Conservation (phyloP, 441 rosid genomes). For the Dalechampia spathulata region DNA sequence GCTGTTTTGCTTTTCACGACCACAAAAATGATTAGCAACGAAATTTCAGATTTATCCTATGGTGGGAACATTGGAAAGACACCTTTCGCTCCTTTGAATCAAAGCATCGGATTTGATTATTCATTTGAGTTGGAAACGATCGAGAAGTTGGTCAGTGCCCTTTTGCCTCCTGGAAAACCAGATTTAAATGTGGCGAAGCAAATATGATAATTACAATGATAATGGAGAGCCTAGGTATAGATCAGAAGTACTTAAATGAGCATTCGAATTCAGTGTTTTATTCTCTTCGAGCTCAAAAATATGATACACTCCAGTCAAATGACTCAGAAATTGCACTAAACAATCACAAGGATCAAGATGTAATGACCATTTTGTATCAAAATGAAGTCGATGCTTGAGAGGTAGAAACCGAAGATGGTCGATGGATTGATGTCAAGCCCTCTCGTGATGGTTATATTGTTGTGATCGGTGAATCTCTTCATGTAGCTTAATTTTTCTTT, state of each 20-base stretch:
- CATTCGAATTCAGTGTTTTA: constrained; percentile 17
- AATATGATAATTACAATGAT: constrained; percentile 29
- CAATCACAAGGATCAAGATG: constrained; percentile 37
- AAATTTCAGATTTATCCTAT: constrained; percentile 9
- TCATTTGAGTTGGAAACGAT: constrained; percentile 28
- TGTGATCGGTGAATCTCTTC: constrained; percentile 27
- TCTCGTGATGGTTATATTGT: constrained; percentile 13
- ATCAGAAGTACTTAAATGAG: constrained; percentile 18
- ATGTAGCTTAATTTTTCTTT: constrained; percentile 13
- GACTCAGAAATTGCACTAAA: constrained; percentile 17
- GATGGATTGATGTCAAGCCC: constrained; percentile 22
- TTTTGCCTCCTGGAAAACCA: constrained; percentile 59
- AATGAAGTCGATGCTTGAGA: constrained; percentile 37
- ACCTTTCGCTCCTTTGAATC: constrained; percentile 21
- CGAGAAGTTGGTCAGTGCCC: constrained; percentile 19
- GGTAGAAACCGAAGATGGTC: constrained; percentile 22
- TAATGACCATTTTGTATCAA: constrained; percentile 29
- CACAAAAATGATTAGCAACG: constrained; percentile 17
- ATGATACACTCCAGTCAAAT: constrained; percentile 18
- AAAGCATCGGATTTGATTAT: constrained; percentile 33
- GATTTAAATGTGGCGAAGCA: constrained; percentile 18
- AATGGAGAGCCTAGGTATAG: constrained; percentile 33
- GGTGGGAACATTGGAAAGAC: constrained; percentile 26
- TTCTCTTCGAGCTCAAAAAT: constrained; percentile 29
- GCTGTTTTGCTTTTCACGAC: constrained; percentile 24